Evolutionary conservation across 257 asterid species (phyloP).

Genomic region (Galeopsis tetrahit): DNA sequence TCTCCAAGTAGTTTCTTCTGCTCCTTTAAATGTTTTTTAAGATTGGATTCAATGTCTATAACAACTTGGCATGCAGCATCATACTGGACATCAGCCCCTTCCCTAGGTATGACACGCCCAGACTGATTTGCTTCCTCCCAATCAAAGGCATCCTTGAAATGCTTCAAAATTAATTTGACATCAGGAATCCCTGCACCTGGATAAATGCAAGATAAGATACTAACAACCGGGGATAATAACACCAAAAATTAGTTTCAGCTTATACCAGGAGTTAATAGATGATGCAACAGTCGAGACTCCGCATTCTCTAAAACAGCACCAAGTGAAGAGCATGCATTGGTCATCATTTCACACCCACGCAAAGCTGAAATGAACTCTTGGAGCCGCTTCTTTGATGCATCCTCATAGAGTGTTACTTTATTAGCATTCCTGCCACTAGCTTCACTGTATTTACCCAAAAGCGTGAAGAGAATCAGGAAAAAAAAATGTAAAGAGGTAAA

Average conservation of each 20-base stretch:
- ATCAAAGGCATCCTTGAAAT: conserved; percentile 91
- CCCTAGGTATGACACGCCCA: conserved; percentile 90
- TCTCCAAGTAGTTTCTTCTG: conserved; percentile 77
- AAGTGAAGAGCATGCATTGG: conserved; percentile 73
- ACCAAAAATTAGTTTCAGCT: conserved; percentile 26
- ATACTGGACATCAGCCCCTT: conserved; percentile 90
- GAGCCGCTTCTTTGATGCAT: conserved; percentile 87
- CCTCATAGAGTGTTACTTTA: conserved; percentile 87
- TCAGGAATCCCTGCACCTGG: conserved; percentile 76
- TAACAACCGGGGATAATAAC: conserved; percentile 27
- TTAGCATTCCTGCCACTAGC: conserved; percentile 90
- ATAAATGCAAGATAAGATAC: conserved; percentile 39
- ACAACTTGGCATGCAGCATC: conserved; percentile 80
- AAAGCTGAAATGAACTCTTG: conserved; percentile 89
- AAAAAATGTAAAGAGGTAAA: conserved; percentile 18
- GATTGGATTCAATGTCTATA: conserved; percentile 65
- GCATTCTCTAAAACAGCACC: conserved; percentile 57
- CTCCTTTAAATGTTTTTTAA: conserved; percentile 80
- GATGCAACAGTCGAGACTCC: conserved; percentile 66
- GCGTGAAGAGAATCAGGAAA: conserved; percentile 21
- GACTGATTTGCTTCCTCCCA: conserved; percentile 94
- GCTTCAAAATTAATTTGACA: conserved; percentile 57
- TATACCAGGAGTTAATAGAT: conserved; percentile 75
- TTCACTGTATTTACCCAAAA: conserved; percentile 62
- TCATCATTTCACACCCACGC: conserved; percentile 85